Conservation (phyloP, 176 grass and related monocot genomes). For the Carex pumila region DNA sequence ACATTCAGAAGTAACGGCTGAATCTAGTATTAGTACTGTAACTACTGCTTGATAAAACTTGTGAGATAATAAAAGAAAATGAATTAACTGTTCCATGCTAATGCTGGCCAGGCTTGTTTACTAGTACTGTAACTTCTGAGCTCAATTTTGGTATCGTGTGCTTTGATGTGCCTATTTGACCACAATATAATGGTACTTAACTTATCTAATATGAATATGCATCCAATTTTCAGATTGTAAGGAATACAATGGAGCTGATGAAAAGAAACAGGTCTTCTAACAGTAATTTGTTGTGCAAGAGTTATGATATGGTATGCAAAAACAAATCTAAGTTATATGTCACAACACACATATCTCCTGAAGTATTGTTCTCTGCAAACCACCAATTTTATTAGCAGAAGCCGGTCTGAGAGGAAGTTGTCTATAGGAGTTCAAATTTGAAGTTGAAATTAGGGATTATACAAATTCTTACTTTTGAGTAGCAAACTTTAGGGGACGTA, state of each 20-base stretch:
- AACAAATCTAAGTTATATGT: background rate
- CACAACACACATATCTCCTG: background rate
- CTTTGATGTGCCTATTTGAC: background rate
- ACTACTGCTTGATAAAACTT: background rate
- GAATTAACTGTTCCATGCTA: background rate
- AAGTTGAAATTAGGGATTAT: background rate
- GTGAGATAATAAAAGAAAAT: too few species aligned
- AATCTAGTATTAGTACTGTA: background rate
- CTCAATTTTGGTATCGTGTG: background rate
- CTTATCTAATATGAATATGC: background rate
- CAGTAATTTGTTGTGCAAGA: constrained; percentile 15
- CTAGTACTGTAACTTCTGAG: too few species aligned
- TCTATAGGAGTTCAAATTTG: background rate
- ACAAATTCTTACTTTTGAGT: background rate
- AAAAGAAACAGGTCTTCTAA: background rate
- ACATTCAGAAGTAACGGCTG: background rate
- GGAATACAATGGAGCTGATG: constrained; percentile 7
- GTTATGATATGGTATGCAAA: constrained; percentile 13
- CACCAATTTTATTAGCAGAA: background rate
- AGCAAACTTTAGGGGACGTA: background rate
- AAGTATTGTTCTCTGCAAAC: background rate
- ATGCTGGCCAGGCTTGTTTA: background rate
- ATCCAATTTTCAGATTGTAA: constrained; percentile 8
- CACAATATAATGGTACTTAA: background rate
- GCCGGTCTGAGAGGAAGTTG: background rate